phyloP scores from a whole-genome alignment of 768 basidiomycete genomes.

The Leccinum imitatum region DNA sequence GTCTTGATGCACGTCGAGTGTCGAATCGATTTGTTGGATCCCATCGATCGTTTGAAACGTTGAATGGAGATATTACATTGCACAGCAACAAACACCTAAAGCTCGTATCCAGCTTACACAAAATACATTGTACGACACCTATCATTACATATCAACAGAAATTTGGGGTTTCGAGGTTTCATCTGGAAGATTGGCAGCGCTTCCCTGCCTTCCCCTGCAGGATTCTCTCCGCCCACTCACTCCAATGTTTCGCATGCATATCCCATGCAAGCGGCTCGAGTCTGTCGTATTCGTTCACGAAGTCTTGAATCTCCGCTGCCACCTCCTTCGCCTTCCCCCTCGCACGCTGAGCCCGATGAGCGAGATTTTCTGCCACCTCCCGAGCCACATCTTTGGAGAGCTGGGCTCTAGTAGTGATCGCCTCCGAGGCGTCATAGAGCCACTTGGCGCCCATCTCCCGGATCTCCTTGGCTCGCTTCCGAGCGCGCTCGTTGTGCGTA shows the following conservation, averaged over 20 bases:
- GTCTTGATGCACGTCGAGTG: neutral
- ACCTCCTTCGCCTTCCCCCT: conserved; percentile 46
- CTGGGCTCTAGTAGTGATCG: conserved; percentile 40
- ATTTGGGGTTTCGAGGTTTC: conserved; percentile 10
- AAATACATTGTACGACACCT: conserved; percentile 21
- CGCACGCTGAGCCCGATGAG: conserved; percentile 43
- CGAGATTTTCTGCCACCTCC: conserved; percentile 37
- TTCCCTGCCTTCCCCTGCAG: conserved; percentile 8
- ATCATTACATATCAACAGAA: conserved; percentile 12
- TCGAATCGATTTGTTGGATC: neutral
- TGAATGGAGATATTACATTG: neutral
- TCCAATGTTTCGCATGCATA: conserved; percentile 19
- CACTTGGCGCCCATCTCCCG: conserved; percentile 49
- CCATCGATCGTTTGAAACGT: too few species aligned
- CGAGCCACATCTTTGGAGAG: conserved; percentile 44
- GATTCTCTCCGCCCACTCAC: conserved; percentile 15
- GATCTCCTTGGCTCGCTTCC: conserved; percentile 52
- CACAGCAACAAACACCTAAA: neutral
- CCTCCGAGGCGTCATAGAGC: conserved; percentile 42
- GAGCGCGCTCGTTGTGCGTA: conserved; percentile 52
- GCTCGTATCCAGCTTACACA: conserved; percentile 20
- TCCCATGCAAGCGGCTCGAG: conserved; percentile 21
- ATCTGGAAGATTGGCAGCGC: conserved; percentile 16
- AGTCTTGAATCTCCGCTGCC: conserved; percentile 34
- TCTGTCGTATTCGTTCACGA: conserved; percentile 23